Base-by-base conservation (phyloP, 2,329 filamentous ascomycete genomes). In the Cercospora brassicicola region DNA sequence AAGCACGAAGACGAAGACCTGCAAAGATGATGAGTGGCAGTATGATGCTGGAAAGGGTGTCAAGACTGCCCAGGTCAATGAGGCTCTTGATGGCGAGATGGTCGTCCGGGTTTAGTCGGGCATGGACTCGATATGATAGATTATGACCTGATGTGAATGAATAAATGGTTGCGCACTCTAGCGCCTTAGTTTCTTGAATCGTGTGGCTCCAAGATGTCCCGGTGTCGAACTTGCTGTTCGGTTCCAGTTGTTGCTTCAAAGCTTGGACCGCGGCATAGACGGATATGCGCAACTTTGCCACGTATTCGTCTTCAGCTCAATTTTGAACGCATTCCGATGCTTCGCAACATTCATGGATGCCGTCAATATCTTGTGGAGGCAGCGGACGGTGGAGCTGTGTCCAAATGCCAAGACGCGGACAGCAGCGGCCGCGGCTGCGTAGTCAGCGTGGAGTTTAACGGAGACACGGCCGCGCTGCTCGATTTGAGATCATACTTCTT, bases 81-180 rank as follows among this genome's bases (percentile, higher is more conserved):
- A 66, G 39, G 33, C 55, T n/a, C 55, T 69, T 23, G 60, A 66
- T 56, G 63, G 67, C 3, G 59, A 64, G 55, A 30, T 69, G 59
- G 56, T 57, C 11, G 67, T 66, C 7, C 31, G 66, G 18, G 9
- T 68, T 4, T 68, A 65, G 57, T 33, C 5, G 45, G 45, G 6
- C 11, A 23, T 7, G 18, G 18, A 60, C 31, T n/a, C n/a, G 36
- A 42, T n/a, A 42, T 42, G 36, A 42, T n/a, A n/a, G 36, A 42
- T 39, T 42, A 42, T 42, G 36, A 42, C 36, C 36, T 42, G 15
- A 42, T 42, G 36, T n/a, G 36, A 42, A 42, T 2, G 36, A 42
- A 42, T 42, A n/a, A 42, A n/a, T 42, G 15, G 36, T 42, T 42
- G 6, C 36, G 36, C 36, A n/a, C 7, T 42, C 7, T n/a, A n/a